phyloP scores from a whole-genome alignment of 805 yeast species.

The Lipomyces sp. region DNA sequence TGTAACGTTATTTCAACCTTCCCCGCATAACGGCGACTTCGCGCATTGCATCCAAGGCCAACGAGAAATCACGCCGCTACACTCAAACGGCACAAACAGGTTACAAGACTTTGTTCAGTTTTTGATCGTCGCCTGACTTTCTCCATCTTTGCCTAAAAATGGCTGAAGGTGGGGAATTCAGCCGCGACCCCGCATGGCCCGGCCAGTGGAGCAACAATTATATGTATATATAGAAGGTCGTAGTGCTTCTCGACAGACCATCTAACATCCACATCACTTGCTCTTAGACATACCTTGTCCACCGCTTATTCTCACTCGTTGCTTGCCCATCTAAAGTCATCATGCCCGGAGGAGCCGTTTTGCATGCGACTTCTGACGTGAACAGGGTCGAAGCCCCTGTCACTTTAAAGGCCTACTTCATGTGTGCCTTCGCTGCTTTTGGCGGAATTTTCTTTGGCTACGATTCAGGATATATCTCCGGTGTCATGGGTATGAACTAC shows the following conservation, averaged over 20 bases:
- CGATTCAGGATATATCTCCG: slow-evolving; percentile 85
- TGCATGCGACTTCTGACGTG: slow-evolving; percentile 1
- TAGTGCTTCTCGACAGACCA: neutral
- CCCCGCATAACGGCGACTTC: no score
- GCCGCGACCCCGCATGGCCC: no score
- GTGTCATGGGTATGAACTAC: slow-evolving; percentile 73
- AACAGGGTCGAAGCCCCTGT: slow-evolving; percentile 22
- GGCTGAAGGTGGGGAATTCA: no score
- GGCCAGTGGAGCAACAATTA: no score
- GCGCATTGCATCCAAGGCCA: no score
- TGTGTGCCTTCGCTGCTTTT: slow-evolving; percentile 82
- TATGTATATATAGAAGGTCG: no score
- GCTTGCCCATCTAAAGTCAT: neutral
- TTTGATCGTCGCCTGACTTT: no score
- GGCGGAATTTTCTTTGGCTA: slow-evolving; percentile 90
- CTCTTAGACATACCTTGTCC: neutral
- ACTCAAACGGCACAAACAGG: no score
- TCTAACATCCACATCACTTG: neutral
- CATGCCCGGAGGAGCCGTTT: slow-evolving; percentile 19
- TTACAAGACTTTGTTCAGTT: no score
- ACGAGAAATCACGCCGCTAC: no score
- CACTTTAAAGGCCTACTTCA: slow-evolving; percentile 56
- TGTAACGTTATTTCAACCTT: no score
- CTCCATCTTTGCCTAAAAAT: no score
- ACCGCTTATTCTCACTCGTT: neutral